phyloP scores from a whole-genome alignment of 257 asterid genomes.

The Solanum clarkiae region DNA sequence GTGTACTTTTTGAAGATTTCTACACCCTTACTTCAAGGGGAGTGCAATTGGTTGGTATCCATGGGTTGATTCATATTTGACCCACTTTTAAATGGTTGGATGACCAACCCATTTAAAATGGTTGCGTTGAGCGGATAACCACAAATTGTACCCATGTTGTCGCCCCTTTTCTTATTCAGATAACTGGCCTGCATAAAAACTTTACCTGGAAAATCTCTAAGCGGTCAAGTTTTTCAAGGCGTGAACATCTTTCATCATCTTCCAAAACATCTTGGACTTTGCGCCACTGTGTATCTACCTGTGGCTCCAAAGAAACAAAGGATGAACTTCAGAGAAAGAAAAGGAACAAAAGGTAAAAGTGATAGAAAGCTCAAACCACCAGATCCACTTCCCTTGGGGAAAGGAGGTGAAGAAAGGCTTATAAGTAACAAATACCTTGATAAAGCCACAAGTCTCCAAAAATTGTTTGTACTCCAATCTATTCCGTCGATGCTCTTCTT shows the following conservation, averaged over 20 bases:
- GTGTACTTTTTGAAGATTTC: neutral
- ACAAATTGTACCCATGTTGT: neutral
- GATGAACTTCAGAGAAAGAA: neutral
- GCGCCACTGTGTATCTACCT: constrained; percentile 98
- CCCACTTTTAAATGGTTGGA: neutral
- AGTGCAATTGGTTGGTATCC: neutral
- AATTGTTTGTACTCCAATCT: constrained; percentile 71
- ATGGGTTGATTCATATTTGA: neutral
- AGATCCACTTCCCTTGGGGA: neutral
- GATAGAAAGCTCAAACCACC: neutral
- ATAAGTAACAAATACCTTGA: constrained; percentile 42
- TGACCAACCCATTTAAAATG: neutral
- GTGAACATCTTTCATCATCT: constrained; percentile 89
- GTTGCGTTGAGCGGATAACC: neutral
- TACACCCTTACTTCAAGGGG: neutral
- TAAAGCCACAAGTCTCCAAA: constrained; percentile 71
- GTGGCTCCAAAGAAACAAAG: neutral
- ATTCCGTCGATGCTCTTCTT: constrained; percentile 68
- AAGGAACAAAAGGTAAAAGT: neutral
- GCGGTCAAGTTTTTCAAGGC: constrained; percentile 85
- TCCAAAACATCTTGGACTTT: constrained; percentile 93
- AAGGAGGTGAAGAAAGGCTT: neutral
- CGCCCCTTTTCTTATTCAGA: neutral
- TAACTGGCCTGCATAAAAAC: neutral
- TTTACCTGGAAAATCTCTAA: constrained; percentile 86